Base-by-base conservation (phyloP, 192 early-diverging fungal species). In the Jimgerdemannia lactiflua region DNA sequence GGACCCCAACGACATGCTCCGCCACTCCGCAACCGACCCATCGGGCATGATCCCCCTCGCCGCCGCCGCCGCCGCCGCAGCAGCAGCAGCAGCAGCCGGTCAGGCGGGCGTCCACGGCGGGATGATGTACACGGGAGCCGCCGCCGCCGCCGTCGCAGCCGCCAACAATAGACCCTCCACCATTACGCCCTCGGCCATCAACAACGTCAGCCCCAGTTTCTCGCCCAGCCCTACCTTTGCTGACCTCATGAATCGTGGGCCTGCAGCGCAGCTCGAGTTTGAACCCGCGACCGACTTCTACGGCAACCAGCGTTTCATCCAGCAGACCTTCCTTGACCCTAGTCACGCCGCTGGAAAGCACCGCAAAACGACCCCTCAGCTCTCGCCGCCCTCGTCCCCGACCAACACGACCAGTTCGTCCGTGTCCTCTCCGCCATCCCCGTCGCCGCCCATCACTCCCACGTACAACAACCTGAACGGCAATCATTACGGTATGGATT, bases 1-100 rank as follows among this genome's bases (percentile, higher is more conserved):
- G 39, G 74, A 70, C 63, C 78, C 78, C 3, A 74, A 74, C 2
- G 80, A 80, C 64, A 59, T 59, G 67, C 65, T 65, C 67, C 42
- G 67, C 41, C 63, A 41, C 43, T 29, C 59, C 18, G 42, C 59
- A 41, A 49, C 70, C 3, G 42, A 43, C 49, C 4, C 4, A 4
- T 7, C 49, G 4, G 49, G 49, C 49, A 54, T 54, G 49, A 54
- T 54, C 49, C 49, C 49, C 4, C 49, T 54, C 4, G 11, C 49
- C 4, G 49, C 49, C 49, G 49, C 49, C 4, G 4, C 49, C 11
- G 11, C 49, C 11, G n/a, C n/a, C n/a, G n/a, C n/a, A n/a, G n/a
- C n/a, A n/a, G n/a, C n/a, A n/a, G n/a, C n/a, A n/a, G n/a, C n/a
- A n/a, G n/a, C n/a, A n/a, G n/a, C n/a, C n/a, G n/a, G n/a, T n/a